Percentiles rank a stretch among this genome's conserved stretches.
These are phyloP conservation scores for Paramecium octaurelia DNA, from an alignment of 73 alveolate species.

Conservation along the genomic window DNA sequence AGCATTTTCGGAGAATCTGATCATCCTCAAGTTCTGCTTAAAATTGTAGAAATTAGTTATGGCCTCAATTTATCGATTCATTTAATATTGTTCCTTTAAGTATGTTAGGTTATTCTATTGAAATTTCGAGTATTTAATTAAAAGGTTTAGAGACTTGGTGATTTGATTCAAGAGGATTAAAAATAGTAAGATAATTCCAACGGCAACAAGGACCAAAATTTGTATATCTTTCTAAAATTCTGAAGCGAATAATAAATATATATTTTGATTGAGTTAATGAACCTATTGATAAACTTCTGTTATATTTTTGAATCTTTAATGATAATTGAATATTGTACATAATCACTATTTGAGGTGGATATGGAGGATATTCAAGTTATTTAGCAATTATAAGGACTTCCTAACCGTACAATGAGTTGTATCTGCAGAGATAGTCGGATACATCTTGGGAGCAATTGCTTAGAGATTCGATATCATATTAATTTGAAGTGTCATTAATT, in stretches of 20 bases:
- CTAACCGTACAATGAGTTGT: neutral
- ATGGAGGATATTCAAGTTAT: conserved; percentile 22
- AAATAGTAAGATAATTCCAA: neutral
- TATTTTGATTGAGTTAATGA: neutral
- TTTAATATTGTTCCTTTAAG: neutral
- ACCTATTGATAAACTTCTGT: neutral
- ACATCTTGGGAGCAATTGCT: neutral
- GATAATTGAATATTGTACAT: neutral
- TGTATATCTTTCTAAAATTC: neutral
- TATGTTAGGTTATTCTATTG: neutral
- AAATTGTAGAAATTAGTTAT: neutral
- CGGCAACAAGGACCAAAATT: neutral
- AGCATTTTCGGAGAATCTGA: neutral
- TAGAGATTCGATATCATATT: neutral
- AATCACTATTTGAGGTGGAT: neutral
- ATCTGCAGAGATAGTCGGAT: neutral
- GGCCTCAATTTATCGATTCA: neutral
- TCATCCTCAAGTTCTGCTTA: neutral
- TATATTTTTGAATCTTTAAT: neutral
- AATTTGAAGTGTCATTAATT: neutral
- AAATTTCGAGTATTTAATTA: neutral
- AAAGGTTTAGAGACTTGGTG: neutral
- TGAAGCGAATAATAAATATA: neutral
- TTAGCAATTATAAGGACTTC: neutral
- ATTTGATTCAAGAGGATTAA: neutral